Conservation (phyloP, 495 filamentous ascomycete species). For the Lasiosphaeriaceae sp. region DNA sequence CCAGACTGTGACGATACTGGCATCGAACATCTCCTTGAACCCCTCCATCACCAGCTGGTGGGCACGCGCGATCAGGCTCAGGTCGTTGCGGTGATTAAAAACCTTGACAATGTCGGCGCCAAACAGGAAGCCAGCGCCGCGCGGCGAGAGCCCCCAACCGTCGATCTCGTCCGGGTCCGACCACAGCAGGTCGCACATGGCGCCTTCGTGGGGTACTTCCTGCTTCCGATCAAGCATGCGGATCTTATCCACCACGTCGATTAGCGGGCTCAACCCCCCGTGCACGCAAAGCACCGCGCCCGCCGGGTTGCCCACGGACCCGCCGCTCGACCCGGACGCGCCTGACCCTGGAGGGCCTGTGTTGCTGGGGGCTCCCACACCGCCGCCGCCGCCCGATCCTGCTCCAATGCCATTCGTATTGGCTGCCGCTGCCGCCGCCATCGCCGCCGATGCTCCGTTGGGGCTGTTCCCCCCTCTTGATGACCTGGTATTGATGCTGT, state of each 20-base stretch:
- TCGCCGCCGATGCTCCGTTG: constrained; percentile 30
- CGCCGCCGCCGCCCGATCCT: background rate
- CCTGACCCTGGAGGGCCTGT: constrained; percentile 76
- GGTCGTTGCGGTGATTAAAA: constrained; percentile 91
- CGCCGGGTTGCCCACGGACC: constrained; percentile 60
- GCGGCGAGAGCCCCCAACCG: constrained; percentile 92
- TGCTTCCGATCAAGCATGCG: constrained; percentile 93
- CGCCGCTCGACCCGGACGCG: constrained; percentile 62
- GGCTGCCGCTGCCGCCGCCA: background rate
- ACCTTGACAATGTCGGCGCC: constrained; percentile 92
- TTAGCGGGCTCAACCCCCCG: constrained; percentile 84
- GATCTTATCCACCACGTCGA: constrained; percentile 95
- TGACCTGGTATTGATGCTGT: constrained; percentile 16
- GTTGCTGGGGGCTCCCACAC: constrained; percentile 30
- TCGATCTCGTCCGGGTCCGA: constrained; percentile 98
- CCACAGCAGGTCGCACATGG: constrained; percentile 98
- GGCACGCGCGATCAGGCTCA: constrained; percentile 86
- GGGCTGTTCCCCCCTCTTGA: constrained; percentile 27
- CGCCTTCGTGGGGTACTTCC: constrained; percentile 96
- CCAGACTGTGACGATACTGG: constrained; percentile 94
- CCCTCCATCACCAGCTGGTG: constrained; percentile 99
- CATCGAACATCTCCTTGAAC: constrained; percentile 98
- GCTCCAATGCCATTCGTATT: constrained; percentile 8
- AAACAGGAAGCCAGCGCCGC: constrained; percentile 94
- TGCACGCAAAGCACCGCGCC: constrained; percentile 95